Percentiles rank a stretch among this genome's conserved stretches.
phyloP scores from a whole-genome alignment of 2,329 filamentous ascomycete species.

The Macrophomina phaseolina region DNA sequence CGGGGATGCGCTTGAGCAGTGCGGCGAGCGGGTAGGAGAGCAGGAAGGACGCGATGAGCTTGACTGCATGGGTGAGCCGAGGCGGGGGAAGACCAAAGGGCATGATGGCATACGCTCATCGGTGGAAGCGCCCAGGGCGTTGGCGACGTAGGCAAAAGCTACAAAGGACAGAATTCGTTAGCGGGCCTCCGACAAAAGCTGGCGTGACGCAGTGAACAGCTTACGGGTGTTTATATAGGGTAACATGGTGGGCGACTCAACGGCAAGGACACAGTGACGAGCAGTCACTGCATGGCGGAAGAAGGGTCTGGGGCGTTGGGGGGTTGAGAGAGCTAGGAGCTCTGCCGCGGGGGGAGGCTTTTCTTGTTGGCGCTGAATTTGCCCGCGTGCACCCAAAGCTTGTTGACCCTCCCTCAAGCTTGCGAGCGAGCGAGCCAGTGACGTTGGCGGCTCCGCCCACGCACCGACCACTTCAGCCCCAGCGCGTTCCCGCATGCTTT shows the following conservation, averaged over 20 bases:
- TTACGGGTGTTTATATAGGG: constrained; percentile 68
- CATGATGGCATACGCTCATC: constrained; percentile 63
- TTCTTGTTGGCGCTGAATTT: constrained; percentile 4
- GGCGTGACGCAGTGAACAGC: constrained; percentile 33
- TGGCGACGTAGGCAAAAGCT: constrained; percentile 68
- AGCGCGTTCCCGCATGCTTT: neutral
- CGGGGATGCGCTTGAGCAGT: constrained; percentile 86
- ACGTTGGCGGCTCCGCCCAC: constrained; percentile 28
- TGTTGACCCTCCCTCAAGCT: neutral
- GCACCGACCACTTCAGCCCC: neutral
- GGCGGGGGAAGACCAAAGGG: neutral
- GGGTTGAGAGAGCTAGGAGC: neutral
- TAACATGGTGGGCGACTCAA: constrained; percentile 55
- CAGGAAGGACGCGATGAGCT: constrained; percentile 88
- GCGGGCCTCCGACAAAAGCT: neutral
- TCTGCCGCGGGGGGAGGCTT: neutral
- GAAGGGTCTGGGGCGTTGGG: neutral
- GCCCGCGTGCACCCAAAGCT: neutral
- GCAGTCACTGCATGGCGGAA: constrained; percentile 21
- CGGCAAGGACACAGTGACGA: neutral
- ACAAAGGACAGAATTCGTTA: constrained; percentile 4
- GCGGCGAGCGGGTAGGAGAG: constrained; percentile 91
- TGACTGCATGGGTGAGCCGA: constrained; percentile 65
- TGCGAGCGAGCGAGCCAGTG: constrained; percentile 21
- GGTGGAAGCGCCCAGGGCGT: constrained; percentile 64